Percentiles rank a stretch among this genome's conserved stretches.
Evolutionary conservation across 768 basidiomycete species (phyloP).

Genomic region (Candolleomyces eurysporus): DNA sequence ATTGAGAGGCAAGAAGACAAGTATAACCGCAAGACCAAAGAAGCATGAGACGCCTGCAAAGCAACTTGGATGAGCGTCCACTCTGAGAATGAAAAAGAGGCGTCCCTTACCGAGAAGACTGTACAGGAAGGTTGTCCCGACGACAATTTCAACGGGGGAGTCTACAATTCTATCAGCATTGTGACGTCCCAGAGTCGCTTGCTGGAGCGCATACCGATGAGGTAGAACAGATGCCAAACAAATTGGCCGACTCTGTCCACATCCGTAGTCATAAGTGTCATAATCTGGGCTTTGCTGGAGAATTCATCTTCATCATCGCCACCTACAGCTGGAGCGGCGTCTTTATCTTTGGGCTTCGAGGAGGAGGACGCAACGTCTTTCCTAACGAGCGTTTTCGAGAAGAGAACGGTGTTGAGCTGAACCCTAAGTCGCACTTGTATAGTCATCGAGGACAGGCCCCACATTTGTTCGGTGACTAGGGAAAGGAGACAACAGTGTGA

Average conservation of each 20-base stretch:
- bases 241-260: conserved; percentile 89
- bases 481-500: not conserved
- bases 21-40: conserved; percentile 74
- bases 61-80: not conserved
- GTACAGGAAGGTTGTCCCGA: conserved; percentile 78
- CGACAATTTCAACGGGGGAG: conserved; percentile 72
- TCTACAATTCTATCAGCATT: conserved; percentile 36
- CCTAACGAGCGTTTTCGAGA: conserved; percentile 81
- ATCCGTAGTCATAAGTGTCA: conserved; percentile 96
- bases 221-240: conserved; percentile 71
- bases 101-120: conserved; percentile 58
- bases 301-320: conserved; percentile 52
- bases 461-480: conserved; percentile 65
- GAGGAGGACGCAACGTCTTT: conserved; percentile 81
- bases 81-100: not conserved
- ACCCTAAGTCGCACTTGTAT: conserved; percentile 69
- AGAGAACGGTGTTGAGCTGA: conserved; percentile 82
- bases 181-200: not conserved
- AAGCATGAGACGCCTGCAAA: conserved; percentile 62
- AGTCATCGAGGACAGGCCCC: conserved; percentile 65
- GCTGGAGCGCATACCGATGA: conserved; percentile 53
- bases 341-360: conserved; percentile 9
- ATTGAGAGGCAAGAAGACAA: conserved; percentile 72
- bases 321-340: conserved; percentile 11
- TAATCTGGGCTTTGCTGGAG: conserved; percentile 75